These are phyloP conservation scores for Centrapalus pauciflorus DNA, from an alignment of 129 eudicot genomes.

Conservation along the genomic window DNA sequence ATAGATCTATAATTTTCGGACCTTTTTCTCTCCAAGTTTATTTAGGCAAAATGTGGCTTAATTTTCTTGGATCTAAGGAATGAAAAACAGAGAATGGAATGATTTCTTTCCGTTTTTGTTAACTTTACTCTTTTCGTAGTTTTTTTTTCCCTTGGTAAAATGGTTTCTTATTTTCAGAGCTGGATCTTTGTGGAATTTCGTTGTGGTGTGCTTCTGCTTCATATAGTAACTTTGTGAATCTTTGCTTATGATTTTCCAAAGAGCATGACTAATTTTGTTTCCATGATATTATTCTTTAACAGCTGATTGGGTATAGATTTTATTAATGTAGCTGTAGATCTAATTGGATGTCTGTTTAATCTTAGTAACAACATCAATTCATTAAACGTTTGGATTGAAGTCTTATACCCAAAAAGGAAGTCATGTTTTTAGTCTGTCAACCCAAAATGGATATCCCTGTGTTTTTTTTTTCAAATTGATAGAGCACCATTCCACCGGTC, in stretches of 20 bases:
- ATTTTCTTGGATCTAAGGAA: constrained; percentile 8
- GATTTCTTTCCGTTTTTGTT: not conserved
- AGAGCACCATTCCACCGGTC: too few relatives aligned
- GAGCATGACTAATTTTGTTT: not conserved
- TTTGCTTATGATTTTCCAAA: not conserved
- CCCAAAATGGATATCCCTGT: too few relatives aligned
- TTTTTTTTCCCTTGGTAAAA: not conserved
- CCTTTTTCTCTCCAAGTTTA: not conserved
- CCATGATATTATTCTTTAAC: too few relatives aligned
- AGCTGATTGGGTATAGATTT: too few relatives aligned
- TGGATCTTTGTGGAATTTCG: not conserved
- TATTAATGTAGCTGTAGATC: not conserved
- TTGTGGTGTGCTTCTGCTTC: not conserved
- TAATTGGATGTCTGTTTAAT: not conserved
- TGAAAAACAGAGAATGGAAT: not conserved
- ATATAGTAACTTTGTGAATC: not conserved
- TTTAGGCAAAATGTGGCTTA: constrained; percentile 4
- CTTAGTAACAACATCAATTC: not conserved
- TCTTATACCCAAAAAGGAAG: too few relatives aligned
- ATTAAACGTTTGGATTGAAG: not conserved
- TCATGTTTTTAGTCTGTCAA: too few relatives aligned
- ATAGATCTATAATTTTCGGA: constrained; percentile 4
- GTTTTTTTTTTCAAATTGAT: too few relatives aligned
- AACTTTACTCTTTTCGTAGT: constrained; percentile 14
- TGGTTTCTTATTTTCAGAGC: not conserved